Evolutionary conservation across 2,329 filamentous ascomycete genomes (phyloP).

Genomic region (Fulvia fulva): DNA sequence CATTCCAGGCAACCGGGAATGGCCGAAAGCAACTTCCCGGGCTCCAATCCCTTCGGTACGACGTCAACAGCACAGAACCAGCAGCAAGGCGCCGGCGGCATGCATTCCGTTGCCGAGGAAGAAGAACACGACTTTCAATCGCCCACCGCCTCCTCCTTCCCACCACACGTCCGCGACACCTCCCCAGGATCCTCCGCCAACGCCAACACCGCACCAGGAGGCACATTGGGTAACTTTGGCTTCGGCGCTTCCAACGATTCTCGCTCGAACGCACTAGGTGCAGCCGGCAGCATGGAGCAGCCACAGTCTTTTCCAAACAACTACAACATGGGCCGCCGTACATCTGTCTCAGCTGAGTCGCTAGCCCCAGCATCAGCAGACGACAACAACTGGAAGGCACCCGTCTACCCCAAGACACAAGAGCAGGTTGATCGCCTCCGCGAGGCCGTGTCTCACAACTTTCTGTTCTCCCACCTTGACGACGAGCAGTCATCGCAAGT

Average conservation of each 20-base stretch:
- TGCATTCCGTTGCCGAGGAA: constrained; percentile 70
- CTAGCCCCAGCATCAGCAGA: constrained; percentile 81
- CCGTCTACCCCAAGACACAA: constrained; percentile 73
- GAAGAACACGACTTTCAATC: constrained; percentile 76
- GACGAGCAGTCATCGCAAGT: constrained; percentile 88
- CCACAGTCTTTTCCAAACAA: constrained; percentile 77
- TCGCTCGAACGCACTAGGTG: constrained; percentile 36
- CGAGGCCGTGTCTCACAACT: constrained; percentile 80
- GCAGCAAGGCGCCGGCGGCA: constrained; percentile 35
- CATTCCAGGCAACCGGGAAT: constrained; percentile 51
- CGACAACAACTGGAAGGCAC: constrained; percentile 86
- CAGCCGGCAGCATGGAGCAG: constrained; percentile 44
- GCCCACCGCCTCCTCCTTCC: constrained; percentile 56
- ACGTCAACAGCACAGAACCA: constrained; percentile 38
- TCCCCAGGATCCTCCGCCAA: constrained; percentile 33
- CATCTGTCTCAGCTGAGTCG: constrained; percentile 94
- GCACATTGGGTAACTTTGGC: constrained; percentile 35
- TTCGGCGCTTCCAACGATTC: constrained; percentile 23
- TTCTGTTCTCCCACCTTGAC: constrained; percentile 89
- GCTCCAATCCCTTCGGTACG: constrained; percentile 70
- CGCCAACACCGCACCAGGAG: constrained; percentile 27
- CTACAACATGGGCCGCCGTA: constrained; percentile 89
- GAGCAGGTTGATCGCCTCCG: constrained; percentile 79
- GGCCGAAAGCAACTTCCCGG: constrained; percentile 73
- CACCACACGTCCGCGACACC: constrained; percentile 50